Evolutionary conservation across 129 eudicot genomes (phyloP), one percentile per base, ranked within the genome.

Genomic region (Artemisia argyi): DNA sequence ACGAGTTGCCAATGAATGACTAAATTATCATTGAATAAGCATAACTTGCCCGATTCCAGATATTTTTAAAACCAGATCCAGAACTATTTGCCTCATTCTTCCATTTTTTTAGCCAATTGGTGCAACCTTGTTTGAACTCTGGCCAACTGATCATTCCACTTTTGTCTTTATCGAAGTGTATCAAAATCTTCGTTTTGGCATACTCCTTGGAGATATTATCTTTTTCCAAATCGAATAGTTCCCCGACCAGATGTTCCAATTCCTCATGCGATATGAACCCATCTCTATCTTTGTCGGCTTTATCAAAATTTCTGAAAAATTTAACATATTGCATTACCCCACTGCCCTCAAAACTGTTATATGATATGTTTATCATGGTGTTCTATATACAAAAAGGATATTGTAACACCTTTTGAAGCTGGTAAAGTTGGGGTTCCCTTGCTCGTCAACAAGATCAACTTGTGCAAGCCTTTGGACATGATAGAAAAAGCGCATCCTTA

Each of bases 141-240:
- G 3, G 1, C 22, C 13, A 16, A 20, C 11, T 73, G 22, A 73
- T 73, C 14, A 22, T 48, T 7, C 35, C 53, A 28, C 22, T 61
- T 49, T 73, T 61, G 64, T 73, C 70, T 4, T 19, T n/a, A 2
- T 74, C 78, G 14, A 63, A 74, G 71, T 74, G 71, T 16, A 54
- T 52, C 78, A 74, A 3, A 63, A 74, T 63, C 78, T 35, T 54
- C 1, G 64, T 71, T 7, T 74, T 74, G 0, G 71, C 78, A 50
- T 63, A 63, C 71, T 74, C 71, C 2, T 13, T 64, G 11, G 78
- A 35, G 14, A 73, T 73, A 18, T 32, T 5, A 26, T 73, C 61
- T 28, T 73, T 73, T 28, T 61, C 35, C 19, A 61, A 13, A 3
- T 51, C 22, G 0, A 73, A 73, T 4, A 49, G 10, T 19, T 62